Evolutionary conservation across 495 filamentous ascomycete genomes (phyloP).

Genomic region (Copromyces sp.): DNA sequence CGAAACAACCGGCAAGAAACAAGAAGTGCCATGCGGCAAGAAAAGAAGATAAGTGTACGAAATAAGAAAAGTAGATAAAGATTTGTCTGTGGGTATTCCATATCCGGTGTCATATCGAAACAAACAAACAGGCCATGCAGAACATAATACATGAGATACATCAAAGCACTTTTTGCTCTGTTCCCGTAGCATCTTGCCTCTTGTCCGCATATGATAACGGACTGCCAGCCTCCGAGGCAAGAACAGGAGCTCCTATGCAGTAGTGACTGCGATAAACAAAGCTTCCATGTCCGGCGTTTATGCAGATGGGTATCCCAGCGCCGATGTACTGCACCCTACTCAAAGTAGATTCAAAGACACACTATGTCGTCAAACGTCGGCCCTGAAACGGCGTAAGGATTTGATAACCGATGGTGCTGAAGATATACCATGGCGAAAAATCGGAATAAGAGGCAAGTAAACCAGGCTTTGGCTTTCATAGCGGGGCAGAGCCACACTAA

Average conservation of each 20-base stretch:
- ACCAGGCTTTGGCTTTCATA: not conserved
- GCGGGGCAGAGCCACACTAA: slow-evolving; percentile 5
- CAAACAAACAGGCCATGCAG: not conserved
- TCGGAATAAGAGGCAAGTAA: not conserved
- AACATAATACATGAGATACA: slow-evolving; percentile 14
- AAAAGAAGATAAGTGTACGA: slow-evolving; percentile 5
- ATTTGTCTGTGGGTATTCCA: slow-evolving; percentile 15
- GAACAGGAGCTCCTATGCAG: not conserved
- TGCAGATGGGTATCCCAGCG: not conserved
- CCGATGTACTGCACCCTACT: not conserved
- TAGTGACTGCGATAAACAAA: not conserved
- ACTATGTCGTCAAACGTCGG: not conserved
- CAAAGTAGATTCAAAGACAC: not conserved
- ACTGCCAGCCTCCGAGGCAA: not conserved
- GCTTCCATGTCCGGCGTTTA: not conserved
- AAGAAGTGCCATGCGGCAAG: not conserved
- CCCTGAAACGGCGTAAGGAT: not conserved
- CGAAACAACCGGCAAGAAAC: not conserved
- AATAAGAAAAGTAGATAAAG: not conserved
- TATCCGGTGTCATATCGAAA: slow-evolving; percentile 10
- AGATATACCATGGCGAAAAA: not conserved
- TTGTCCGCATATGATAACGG: not conserved
- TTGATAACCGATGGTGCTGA: not conserved
- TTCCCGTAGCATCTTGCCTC: not conserved
- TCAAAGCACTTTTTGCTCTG: not conserved